Conservation (phyloP, 768 basidiomycete species). For the Phaeotremella skinneri region DNA sequence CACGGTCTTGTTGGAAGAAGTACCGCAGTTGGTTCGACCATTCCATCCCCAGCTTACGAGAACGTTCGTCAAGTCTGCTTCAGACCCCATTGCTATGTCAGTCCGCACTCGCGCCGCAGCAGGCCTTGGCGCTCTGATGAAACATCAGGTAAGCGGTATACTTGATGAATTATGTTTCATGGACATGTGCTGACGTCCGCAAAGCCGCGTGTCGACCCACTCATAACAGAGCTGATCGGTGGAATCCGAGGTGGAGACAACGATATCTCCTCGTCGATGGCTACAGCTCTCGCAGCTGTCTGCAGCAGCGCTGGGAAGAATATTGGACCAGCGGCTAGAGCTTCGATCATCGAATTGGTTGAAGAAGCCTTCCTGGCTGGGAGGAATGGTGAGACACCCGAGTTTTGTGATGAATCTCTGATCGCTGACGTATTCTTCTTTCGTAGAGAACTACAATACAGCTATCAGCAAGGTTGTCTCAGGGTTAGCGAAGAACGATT, state of each 20-base stretch:
- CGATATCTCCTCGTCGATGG: constrained; percentile 69
- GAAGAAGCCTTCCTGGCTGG: constrained; percentile 63
- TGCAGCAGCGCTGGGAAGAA: constrained; percentile 68
- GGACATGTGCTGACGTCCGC: background rate
- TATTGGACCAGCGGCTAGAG: constrained; percentile 71
- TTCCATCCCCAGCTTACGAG: constrained; percentile 98
- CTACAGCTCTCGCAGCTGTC: constrained; percentile 73
- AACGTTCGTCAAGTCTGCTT: constrained; percentile 89
- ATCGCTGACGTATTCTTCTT: constrained; percentile 12
- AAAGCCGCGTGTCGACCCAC: constrained; percentile 85
- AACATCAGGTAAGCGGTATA: constrained; percentile 54
- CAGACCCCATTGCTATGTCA: constrained; percentile 71
- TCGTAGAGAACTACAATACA: constrained; percentile 66
- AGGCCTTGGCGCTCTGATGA: constrained; percentile 86
- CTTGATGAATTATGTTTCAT: background rate
- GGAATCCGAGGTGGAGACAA: constrained; percentile 58
- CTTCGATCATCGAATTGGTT: constrained; percentile 71
- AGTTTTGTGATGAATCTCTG: background rate
- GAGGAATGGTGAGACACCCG: constrained; percentile 27
- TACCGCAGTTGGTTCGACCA: constrained; percentile 86
- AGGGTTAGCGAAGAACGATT: constrained; percentile 60
- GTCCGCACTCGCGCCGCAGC: constrained; percentile 79
- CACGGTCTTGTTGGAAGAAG: constrained; percentile 75
- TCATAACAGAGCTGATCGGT: constrained; percentile 78
- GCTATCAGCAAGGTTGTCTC: constrained; percentile 65